A percentile compares a stretch with the other conserved stretches of the same genome.
Evolutionary conservation across 2,329 filamentous ascomycete species (phyloP).

Genomic region (Verticillium nubilum): DNA sequence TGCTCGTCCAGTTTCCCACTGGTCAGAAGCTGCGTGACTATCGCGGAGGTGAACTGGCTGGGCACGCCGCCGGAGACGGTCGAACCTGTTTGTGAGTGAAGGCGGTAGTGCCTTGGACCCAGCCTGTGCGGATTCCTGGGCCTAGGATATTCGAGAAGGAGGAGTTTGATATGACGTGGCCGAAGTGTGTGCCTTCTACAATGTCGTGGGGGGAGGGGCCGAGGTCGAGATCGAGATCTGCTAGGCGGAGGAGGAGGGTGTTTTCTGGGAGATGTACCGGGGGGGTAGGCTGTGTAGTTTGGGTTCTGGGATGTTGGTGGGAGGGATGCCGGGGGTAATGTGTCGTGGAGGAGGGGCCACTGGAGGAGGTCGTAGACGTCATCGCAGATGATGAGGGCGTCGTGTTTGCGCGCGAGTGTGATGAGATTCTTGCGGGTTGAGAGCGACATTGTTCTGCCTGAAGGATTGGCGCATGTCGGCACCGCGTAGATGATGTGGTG

Average conservation of each 20-base stretch:
- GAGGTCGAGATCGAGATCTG: slow-evolving; percentile 69
- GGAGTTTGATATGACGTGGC: slow-evolving; percentile 79
- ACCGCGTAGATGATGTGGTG: slow-evolving; percentile 84
- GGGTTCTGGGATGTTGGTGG: slow-evolving; percentile 11
- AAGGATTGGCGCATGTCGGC: slow-evolving; percentile 85
- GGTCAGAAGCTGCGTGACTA: slow-evolving; percentile 42
- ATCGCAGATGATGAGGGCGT: slow-evolving; percentile 78
- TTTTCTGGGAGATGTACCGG: slow-evolving; percentile 21
- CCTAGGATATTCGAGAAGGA: slow-evolving; percentile 85
- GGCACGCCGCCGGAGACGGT: slow-evolving; percentile 54
- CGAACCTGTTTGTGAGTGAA: slow-evolving; percentile 47
- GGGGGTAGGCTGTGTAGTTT: slow-evolving; percentile 11
- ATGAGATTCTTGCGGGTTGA: slow-evolving; percentile 65
- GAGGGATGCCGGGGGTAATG: neutral
- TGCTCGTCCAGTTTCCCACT: slow-evolving; percentile 37
- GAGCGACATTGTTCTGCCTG: slow-evolving; percentile 74
- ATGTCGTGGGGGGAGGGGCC: slow-evolving; percentile 5
- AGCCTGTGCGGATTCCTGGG: slow-evolving; percentile 81
- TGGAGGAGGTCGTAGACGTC: slow-evolving; percentile 94
- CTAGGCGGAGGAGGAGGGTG: slow-evolving; percentile 66
- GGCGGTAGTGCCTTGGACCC: slow-evolving; percentile 66
- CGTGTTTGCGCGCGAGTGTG: slow-evolving; percentile 65
- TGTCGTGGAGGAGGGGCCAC: slow-evolving; percentile 48
- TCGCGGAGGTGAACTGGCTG: slow-evolving; percentile 44
- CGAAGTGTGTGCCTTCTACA: slow-evolving; percentile 43